Evolutionary conservation across 176 grass and related monocot genomes (phyloP).

Genomic region (bread wheat (Triticum aestivum)): IWGSC_CS_RefSeq_v2.1 NC_057809.1:382771353-382771852

Average conservation of each 20-base stretch:
- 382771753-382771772: background rate
- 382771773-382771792: background rate
- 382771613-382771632: slow-evolving; percentile 17
- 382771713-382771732: background rate
- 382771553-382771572: slow-evolving; percentile 49
- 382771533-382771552: slow-evolving; percentile 46
- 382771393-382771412: background rate
- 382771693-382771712: background rate
- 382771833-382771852: slow-evolving; percentile 5
- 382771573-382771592: slow-evolving; percentile 44
- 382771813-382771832: background rate
- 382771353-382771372: background rate
- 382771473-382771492: background rate
- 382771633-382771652: slow-evolving; percentile 24
- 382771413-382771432: background rate
- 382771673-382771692: background rate
- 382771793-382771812: slow-evolving; percentile 11
- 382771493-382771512: background rate
- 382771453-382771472: background rate
- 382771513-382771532: background rate
- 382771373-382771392: background rate
- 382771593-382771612: slow-evolving; percentile 45
- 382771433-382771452: background rate
- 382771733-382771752: background rate
- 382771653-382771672: background rate